Conservation (phyloP, 2,329 filamentous ascomycete species). For the Fusarium sp. region DNA sequence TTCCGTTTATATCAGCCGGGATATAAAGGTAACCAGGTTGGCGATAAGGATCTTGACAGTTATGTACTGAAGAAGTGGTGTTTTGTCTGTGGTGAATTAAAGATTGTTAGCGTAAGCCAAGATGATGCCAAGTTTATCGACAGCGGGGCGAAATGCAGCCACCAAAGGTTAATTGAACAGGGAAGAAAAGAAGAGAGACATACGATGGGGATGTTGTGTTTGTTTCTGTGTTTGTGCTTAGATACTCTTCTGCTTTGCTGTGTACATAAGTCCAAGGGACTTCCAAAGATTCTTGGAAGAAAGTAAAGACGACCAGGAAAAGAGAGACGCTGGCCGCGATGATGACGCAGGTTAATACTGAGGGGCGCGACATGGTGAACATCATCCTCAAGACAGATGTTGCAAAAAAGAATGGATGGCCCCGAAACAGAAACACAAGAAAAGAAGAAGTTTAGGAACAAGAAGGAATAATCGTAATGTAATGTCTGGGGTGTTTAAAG, state of each 20-base stretch:
- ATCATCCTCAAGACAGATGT: conserved; percentile 28
- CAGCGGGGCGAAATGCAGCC: background rate
- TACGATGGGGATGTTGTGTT: conserved; percentile 18
- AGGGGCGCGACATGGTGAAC: conserved; percentile 28
- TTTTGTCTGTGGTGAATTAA: conserved; percentile 5
- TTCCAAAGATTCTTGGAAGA: conserved; percentile 31
- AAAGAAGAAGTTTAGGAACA: conserved; percentile 1
- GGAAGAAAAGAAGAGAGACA: background rate
- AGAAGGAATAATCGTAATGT: background rate
- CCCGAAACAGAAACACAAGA: background rate
- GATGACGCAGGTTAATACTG: conserved; percentile 18
- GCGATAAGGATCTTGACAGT: conserved; percentile 50
- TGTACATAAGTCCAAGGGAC: conserved; percentile 30
- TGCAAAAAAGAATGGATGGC: conserved; percentile 2
- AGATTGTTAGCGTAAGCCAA: conserved; percentile 22
- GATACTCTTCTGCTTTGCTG: conserved; percentile 27
- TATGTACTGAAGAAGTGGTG: background rate
- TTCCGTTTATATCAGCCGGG: conserved; percentile 49
- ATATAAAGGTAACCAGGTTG: conserved; percentile 70
- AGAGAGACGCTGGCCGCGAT: conserved; percentile 31
- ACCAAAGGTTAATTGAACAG: background rate
- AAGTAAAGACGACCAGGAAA: conserved; percentile 31
- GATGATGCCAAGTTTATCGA: conserved; percentile 22
- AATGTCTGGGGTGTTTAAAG: conserved; percentile 6
- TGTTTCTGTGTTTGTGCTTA: background rate